phyloP scores from a whole-genome alignment of 805 yeast genomes.

The Candida chilensis region DNA sequence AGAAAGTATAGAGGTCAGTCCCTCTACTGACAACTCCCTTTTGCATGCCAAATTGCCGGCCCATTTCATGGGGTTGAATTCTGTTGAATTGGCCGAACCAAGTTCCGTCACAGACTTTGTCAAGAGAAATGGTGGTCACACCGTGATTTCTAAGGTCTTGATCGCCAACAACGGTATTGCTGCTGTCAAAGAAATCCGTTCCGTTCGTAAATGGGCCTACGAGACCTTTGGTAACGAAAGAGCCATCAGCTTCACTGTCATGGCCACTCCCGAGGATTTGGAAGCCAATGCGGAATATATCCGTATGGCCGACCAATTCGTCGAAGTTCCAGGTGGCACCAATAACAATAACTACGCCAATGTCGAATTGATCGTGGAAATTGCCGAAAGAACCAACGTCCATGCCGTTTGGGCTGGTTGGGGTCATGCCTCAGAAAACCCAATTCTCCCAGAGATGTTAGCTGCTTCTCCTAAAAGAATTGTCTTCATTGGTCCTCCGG shows the following conservation, averaged over 20 bases:
- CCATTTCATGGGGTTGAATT: slow-evolving; percentile 78
- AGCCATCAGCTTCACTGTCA: slow-evolving; percentile 88
- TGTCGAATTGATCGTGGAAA: slow-evolving; percentile 92
- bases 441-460: slow-evolving; percentile 83
- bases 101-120: slow-evolving; percentile 79
- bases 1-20: not conserved
- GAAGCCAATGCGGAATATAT: slow-evolving; percentile 96
- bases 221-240: slow-evolving; percentile 97
- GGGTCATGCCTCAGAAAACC: slow-evolving; percentile 99
- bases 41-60: slow-evolving; percentile 40
- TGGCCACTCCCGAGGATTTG: slow-evolving; percentile 99
- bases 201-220: slow-evolving; percentile 98
- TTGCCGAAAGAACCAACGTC: slow-evolving; percentile 93
- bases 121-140: slow-evolving; percentile 81
- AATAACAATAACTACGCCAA: slow-evolving; percentile 98
- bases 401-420: slow-evolving; percentile 99
- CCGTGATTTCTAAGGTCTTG: slow-evolving; percentile 79
- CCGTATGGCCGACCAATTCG: slow-evolving; percentile 97
- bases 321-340: slow-evolving; percentile 98
- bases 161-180: slow-evolving; percentile 99
- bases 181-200: slow-evolving; percentile 96
- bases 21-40: slow-evolving; percentile 10
- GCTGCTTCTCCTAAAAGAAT: slow-evolving; percentile 90
- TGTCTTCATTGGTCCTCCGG: slow-evolving; percentile 97
- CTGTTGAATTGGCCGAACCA: slow-evolving; percentile 72